Conservation (phyloP, 805 yeast genomes). For the Helenozyma baotianmanensis region DNA sequence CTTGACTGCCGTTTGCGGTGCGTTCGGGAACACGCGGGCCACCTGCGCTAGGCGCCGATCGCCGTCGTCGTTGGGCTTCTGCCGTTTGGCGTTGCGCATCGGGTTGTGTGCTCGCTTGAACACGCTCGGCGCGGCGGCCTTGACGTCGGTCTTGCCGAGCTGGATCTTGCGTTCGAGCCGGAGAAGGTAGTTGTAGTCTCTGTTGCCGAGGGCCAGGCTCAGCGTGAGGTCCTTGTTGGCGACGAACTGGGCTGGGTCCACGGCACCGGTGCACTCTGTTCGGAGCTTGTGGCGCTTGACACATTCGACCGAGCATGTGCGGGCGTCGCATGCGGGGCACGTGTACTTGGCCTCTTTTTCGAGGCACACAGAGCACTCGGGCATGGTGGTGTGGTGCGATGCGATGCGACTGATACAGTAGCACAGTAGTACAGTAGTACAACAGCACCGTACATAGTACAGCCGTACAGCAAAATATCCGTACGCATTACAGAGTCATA, state of each 20-base stretch:
- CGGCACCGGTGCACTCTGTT: constrained; percentile 60
- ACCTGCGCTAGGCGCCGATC: constrained; percentile 25
- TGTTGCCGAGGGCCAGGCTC: constrained; percentile 50
- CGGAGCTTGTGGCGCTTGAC: constrained; percentile 64
- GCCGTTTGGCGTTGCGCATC: constrained; percentile 10
- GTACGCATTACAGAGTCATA: no score
- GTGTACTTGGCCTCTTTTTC: constrained; percentile 52
- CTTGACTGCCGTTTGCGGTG: constrained; percentile 26
- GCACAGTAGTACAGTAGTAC: no score
- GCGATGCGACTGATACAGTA: neutral
- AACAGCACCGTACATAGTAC: no score
- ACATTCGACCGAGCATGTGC: constrained; percentile 70
- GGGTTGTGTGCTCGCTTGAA: constrained; percentile 25
- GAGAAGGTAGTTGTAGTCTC: constrained; percentile 78
- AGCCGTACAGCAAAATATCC: no score
- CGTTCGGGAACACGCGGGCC: constrained; percentile 20
- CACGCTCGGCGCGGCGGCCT: constrained; percentile 37
- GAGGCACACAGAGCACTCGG: constrained; percentile 33
- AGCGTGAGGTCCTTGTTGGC: constrained; percentile 40
- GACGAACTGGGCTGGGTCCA: constrained; percentile 58
- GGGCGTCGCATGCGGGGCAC: constrained; percentile 72
- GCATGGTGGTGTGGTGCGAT: neutral
- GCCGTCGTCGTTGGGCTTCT: constrained; percentile 6
- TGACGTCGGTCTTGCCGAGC: constrained; percentile 53
- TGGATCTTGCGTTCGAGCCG: constrained; percentile 54